Percentiles rank a stretch among this genome's conserved stretches.
phyloP scores from a whole-genome alignment of 148 eudicot species.

The Rhododendron kiyosumense region DNA sequence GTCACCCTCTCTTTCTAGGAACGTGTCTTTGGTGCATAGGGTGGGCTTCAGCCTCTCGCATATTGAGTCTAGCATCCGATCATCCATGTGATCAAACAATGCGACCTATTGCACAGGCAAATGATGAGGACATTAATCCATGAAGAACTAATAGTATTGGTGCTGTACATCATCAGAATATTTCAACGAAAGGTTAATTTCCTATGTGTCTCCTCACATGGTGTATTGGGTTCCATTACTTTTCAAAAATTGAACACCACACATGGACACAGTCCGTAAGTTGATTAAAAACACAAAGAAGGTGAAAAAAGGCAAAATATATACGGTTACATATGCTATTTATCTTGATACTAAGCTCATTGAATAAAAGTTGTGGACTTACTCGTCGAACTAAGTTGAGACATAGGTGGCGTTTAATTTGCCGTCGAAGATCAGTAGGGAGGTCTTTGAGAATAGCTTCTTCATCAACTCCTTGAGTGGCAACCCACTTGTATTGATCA shows the following conservation, averaged over 20 bases:
- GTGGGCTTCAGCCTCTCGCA: conserved; percentile 79
- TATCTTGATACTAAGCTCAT: background rate
- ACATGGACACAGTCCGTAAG: background rate
- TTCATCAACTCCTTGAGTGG: conserved; percentile 75
- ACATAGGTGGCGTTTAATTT: conserved; percentile 86
- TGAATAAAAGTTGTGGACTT: conserved; percentile 14
- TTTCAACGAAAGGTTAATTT: background rate
- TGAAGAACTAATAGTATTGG: background rate
- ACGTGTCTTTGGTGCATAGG: conserved; percentile 53
- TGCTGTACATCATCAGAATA: background rate
- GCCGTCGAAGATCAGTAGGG: conserved; percentile 74
- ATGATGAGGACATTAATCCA: background rate
- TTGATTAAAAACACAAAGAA: background rate
- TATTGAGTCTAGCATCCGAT: conserved; percentile 69
- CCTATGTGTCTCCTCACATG: background rate
- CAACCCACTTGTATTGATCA: conserved; percentile 81
- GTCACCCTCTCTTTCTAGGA: conserved; percentile 75
- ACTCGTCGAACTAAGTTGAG: conserved; percentile 78
- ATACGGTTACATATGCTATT: background rate
- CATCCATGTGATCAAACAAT: conserved; percentile 79
- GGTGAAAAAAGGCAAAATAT: background rate
- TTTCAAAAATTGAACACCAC: background rate
- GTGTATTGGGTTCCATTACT: background rate
- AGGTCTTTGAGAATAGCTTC: conserved; percentile 65
- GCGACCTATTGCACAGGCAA: conserved; percentile 45